Base-by-base conservation (phyloP, 2,329 filamentous ascomycete genomes). In the Byssothecium circinans region DNA sequence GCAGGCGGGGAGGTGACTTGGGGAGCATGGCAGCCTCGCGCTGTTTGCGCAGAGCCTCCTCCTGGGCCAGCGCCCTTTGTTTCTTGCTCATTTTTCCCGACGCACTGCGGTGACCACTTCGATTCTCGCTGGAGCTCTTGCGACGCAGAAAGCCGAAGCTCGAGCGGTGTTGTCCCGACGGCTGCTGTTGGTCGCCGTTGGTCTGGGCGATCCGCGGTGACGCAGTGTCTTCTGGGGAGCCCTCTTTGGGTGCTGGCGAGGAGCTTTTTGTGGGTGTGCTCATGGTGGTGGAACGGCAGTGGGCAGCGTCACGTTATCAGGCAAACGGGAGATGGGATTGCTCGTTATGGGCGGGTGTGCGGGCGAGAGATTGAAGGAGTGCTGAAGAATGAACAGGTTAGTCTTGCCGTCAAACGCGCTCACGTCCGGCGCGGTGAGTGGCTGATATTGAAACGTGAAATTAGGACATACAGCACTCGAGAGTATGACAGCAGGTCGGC, bases 1-100 rank as follows among this genome's bases (percentile, higher is more conserved):
- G 81, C 23, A 84, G 74, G 58, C 80, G 80, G 48, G 85, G 85
- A 47, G 85, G 81, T 41, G 78, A 76, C 62, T 78, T 78, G 34
- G 83, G 79, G 32, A 84, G 76, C 51, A 75, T 68, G 46, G 78
- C 74, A 49, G 75, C 77, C 64, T 82, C 81, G 41, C 79, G 78
- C 65, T 81, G 78, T 58, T 76, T 78, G 60, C 78, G 76, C 51
- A 79, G 64, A 42, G 78, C 75, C 60, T 84, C 81, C 60, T 81
- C 75, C 52, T 74, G 69, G 51, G 65, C 67, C 30, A 72, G 75
- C 47, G 69, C 73, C 66, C 71, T 81, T 71, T 83, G 78, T 64
- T 76, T 77, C 75, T 84, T 86, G 71, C 79, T 83, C 70, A 73
- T 72, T 56, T 69, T 72, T 32, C 62, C 60, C 1, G 68, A 69